Conservation (phyloP, 2,329 filamentous ascomycete genomes). For the Penicillium sp. region DNA sequence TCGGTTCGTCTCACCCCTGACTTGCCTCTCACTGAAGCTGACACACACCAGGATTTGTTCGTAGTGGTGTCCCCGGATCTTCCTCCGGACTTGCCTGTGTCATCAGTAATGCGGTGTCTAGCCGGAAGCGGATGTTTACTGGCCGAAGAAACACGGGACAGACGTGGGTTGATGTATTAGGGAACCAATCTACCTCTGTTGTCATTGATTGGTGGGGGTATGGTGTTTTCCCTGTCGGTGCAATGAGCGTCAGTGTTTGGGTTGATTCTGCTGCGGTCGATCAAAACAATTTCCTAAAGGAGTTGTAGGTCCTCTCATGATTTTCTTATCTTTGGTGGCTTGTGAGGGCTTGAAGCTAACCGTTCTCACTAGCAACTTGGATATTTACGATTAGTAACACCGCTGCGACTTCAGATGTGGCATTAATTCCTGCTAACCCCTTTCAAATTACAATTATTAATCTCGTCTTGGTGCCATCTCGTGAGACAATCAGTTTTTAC, state of each 20-base stretch:
- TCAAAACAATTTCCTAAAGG: background rate
- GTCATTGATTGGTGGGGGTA: constrained; percentile 60
- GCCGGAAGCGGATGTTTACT: constrained; percentile 60
- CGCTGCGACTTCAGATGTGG: background rate
- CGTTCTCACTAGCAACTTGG: background rate
- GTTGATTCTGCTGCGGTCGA: constrained; percentile 52
- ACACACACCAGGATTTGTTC: constrained; percentile 37
- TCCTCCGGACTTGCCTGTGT: constrained; percentile 56
- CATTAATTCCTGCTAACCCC: background rate
- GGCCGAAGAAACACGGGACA: constrained; percentile 59
- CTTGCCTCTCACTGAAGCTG: background rate
- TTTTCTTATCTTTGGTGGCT: background rate
- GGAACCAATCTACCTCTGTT: constrained; percentile 54
- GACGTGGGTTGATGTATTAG: constrained; percentile 63
- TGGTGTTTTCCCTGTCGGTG: constrained; percentile 56
- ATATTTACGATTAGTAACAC: background rate
- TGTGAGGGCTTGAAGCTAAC: background rate
- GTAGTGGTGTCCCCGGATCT: constrained; percentile 52
- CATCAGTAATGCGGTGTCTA: constrained; percentile 53
- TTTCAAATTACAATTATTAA: background rate
- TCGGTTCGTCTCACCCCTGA: constrained; percentile 45
- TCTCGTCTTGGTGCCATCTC: background rate
- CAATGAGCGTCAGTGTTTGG: constrained; percentile 61
- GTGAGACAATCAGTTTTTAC: background rate
- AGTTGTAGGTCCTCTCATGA: constrained; percentile 10